Base-by-base conservation (phyloP, 805 yeast species). In the Metschnikowia lochheadii region DNA sequence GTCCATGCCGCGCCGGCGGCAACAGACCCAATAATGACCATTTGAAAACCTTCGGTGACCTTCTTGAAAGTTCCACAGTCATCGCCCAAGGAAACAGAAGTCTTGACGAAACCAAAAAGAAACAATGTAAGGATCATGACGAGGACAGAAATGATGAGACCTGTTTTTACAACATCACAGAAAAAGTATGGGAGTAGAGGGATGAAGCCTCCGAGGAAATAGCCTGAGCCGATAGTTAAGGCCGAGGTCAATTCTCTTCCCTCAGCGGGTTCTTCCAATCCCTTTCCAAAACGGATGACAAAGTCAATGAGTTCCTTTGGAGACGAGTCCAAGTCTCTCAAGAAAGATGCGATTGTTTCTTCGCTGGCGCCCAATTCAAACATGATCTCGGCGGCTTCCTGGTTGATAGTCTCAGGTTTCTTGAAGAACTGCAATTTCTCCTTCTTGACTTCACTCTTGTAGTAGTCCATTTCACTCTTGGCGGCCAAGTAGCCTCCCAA, bases 1-100 rank as follows among this genome's bases (percentile, higher is more conserved):
- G 81, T 82, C 96, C 96, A 92, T 10, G 99, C 99, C 21, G 96
- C 87, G 4, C 96, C 96, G 4, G 99, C 98, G 20, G 99, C 98
- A 32, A 87, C 73, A n/a, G 97, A 95, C 37, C 99, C 99, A 46
- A 89, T 91, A n/a, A 85, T 69, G 48, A 89, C 83, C 98, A 94
- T 92, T 70, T 89, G 95, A 17, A 85, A 50, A 40, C 97, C 98
- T 67, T 91, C 97, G 46, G 75, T 70, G 3, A 85, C 70, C 62
- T 85, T 85, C 56, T 80, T 81, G 55, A 64, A 60, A 1, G 65
- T 61, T n/a, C 88, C 78, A 59, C 87, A 81, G 54, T 83, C 90
- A 21, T 81, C 82, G 49, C 95, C 96, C 73, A 91, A 82, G 3
- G 97, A 86, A 46, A 90, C 81, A 40, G 85, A 70, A 14, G 97